Base-by-base conservation (phyloP, 352 stramenopile genomes). In the Phytophthora multivora region DNA sequence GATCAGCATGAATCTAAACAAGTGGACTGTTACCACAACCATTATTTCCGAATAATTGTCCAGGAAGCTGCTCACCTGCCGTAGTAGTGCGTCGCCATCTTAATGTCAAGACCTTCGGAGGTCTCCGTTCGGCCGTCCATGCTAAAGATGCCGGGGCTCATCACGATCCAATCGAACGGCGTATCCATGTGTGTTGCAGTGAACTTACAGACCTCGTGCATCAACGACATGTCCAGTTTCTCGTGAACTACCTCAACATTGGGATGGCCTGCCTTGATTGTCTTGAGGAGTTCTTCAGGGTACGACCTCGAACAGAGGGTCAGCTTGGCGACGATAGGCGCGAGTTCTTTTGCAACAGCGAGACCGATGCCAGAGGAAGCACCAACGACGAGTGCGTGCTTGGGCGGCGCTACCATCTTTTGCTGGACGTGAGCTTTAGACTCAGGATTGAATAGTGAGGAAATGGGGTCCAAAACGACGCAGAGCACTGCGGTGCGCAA, bases 11-110 rank as follows among this genome's bases (percentile, higher is more conserved):
- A 66, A 66, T 18, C 58, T 59, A 45, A 2, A 25, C 16, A 45
- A n/a, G 19, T 26, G 8, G 25, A 23, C 19, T 4, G 19, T 45
- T 11, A 45, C 10, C 8, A 47, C 21, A 39, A 25, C 26, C 10
- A 12, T 19, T 30, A 19, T 13, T 3, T 1, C 18, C 31, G 7
- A 19, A 13, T 25, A 28, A 8, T 10, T 7, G 19, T 15, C 10
- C 0, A 11, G 18, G 6, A 31, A 31, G 16, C 18, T 28, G 18
- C 41, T 7, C 16, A 63, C 42, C 42, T 42, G 16, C 46, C 55
- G 26, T 63, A 63, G 46, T 56, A 63, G 38, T 63, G 55, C 6
- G 55, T 63, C 10, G 40, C 51, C 51, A 59, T 59, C 51, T 59
- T 59, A 4, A 59, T 23, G 12, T 51, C 51, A n/a, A 59, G 51